A percentile compares a stretch with the other conserved stretches of the same genome.
Evolutionary conservation across 2,329 filamentous ascomycete species (phyloP).

Genomic region (Cladosporium sp.): DNA sequence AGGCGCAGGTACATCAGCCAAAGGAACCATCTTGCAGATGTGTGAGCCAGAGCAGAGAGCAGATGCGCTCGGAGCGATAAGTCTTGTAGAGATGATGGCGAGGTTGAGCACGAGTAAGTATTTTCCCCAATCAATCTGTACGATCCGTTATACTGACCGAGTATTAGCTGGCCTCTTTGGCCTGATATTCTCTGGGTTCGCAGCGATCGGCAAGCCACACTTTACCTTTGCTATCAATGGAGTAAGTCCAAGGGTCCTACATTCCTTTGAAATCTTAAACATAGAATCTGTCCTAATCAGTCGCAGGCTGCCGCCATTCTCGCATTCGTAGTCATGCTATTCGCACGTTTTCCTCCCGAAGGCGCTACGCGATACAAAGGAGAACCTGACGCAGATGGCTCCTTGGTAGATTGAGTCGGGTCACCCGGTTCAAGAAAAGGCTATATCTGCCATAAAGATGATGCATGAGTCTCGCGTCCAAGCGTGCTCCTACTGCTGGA

Average conservation of each 20-base stretch:
- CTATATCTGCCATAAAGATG: too few relatives aligned
- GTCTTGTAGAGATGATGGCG: constrained; percentile 66
- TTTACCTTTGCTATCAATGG: constrained; percentile 67
- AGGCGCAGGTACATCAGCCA: constrained; percentile 65
- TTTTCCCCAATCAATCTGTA: background rate
- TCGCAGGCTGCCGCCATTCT: constrained; percentile 49
- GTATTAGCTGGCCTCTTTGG: constrained; percentile 56
- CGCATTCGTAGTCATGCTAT: constrained; percentile 44
- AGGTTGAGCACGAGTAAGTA: constrained; percentile 49
- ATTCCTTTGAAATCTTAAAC: background rate
- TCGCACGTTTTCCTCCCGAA: constrained; percentile 44
- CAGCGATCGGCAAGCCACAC: constrained; percentile 55
- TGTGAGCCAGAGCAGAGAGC: constrained; percentile 57
- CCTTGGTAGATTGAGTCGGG: background rate
- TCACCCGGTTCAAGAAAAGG: too few relatives aligned
- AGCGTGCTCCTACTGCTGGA: too few relatives aligned
- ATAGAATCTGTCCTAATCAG: background rate
- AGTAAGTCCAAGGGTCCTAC: background rate
- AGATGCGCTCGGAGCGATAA: constrained; percentile 66
- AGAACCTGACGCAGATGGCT: background rate
- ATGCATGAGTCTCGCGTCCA: too few relatives aligned
- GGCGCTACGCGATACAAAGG: constrained; percentile 28
- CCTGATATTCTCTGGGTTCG: constrained; percentile 61
- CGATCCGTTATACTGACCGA: constrained; percentile 7
- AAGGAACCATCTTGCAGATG: constrained; percentile 71